Evolutionary conservation across 352 stramenopile genomes (phyloP).

Genomic region (Phytopythium cucurbitacearum): DNA sequence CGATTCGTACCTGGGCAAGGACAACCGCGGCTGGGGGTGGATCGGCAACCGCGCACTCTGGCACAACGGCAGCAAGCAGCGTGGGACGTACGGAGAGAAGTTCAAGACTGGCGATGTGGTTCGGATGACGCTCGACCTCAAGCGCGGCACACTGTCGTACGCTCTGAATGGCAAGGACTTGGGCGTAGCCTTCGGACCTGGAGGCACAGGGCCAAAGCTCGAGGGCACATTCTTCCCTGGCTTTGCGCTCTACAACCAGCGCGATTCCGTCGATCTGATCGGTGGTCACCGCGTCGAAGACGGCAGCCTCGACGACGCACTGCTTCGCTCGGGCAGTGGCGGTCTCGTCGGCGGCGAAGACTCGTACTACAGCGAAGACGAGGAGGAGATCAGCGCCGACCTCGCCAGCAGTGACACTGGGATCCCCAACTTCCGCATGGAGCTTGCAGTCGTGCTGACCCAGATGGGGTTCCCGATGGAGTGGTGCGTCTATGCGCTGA

Average conservation of each 20-base stretch:
- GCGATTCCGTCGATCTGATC: slow-evolving; percentile 82
- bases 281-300: slow-evolving; percentile 83
- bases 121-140: slow-evolving; percentile 77
- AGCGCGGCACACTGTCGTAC: slow-evolving; percentile 81
- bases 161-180: slow-evolving; percentile 88
- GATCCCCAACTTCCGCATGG: slow-evolving; percentile 84
- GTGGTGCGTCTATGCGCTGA: slow-evolving; percentile 81
- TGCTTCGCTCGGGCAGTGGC: slow-evolving; percentile 24
- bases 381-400: slow-evolving; percentile 48
- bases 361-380: slow-evolving; percentile 81
- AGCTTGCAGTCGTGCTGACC: slow-evolving; percentile 69
- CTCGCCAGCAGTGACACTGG: slow-evolving; percentile 8
- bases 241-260: slow-evolving; percentile 87
- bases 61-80: slow-evolving; percentile 90
- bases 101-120: slow-evolving; percentile 88
- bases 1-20: slow-evolving; percentile 89
- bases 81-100: slow-evolving; percentile 87
- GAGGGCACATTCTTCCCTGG: slow-evolving; percentile 85
- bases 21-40: slow-evolving; percentile 89
- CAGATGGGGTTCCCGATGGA: slow-evolving; percentile 89
- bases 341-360: slow-evolving; percentile 47
- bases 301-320: slow-evolving; percentile 14
- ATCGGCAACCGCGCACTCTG: slow-evolving; percentile 88
- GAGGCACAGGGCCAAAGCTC: slow-evolving; percentile 77
- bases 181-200: slow-evolving; percentile 84